Percentiles rank a stretch among this genome's conserved stretches.
Evolutionary conservation across 2,329 filamentous ascomycete species (phyloP).

Genomic region (Hymenoscyphus infarciens): DNA sequence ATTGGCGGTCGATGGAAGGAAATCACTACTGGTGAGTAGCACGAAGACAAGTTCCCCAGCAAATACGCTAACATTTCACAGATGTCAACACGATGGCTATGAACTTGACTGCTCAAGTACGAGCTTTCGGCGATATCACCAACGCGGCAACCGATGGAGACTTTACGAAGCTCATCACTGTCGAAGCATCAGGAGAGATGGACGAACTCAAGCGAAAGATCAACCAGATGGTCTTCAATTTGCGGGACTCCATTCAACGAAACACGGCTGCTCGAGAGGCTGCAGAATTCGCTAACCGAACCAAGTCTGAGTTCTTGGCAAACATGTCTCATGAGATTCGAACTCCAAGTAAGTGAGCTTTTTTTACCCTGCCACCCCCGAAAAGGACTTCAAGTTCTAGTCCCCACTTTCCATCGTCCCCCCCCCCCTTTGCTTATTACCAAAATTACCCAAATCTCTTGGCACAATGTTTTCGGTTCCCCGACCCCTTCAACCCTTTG

Average conservation of each 20-base stretch:
- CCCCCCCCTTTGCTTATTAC: no score
- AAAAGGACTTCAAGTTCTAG: neutral
- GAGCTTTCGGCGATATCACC: slow-evolving; percentile 97
- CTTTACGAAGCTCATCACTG: slow-evolving; percentile 94
- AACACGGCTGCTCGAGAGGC: slow-evolving; percentile 95
- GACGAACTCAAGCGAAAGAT: slow-evolving; percentile 98
- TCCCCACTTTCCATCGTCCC: neutral
- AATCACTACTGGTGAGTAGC: slow-evolving; percentile 72
- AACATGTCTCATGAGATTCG: slow-evolving; percentile 99
- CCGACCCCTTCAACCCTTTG: no score
- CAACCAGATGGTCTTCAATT: slow-evolving; percentile 97
- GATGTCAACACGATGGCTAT: slow-evolving; percentile 44
- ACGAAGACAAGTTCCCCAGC: neutral
- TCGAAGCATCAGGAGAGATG: slow-evolving; percentile 98
- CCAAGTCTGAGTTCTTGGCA: slow-evolving; percentile 95
- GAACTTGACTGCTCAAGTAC: slow-evolving; percentile 89
- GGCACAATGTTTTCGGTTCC: no score
- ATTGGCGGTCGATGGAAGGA: slow-evolving; percentile 96
- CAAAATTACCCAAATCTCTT: no score
- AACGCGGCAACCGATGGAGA: slow-evolving; percentile 95
- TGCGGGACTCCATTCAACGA: slow-evolving; percentile 92
- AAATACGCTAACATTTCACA: slow-evolving; percentile 13
- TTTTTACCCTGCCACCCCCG: neutral
- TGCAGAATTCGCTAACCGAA: slow-evolving; percentile 94
- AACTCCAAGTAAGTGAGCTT: slow-evolving; percentile 65